Conservation (phyloP, 2,329 filamentous ascomycete genomes). For the Aspergillus tanneri region DNA sequence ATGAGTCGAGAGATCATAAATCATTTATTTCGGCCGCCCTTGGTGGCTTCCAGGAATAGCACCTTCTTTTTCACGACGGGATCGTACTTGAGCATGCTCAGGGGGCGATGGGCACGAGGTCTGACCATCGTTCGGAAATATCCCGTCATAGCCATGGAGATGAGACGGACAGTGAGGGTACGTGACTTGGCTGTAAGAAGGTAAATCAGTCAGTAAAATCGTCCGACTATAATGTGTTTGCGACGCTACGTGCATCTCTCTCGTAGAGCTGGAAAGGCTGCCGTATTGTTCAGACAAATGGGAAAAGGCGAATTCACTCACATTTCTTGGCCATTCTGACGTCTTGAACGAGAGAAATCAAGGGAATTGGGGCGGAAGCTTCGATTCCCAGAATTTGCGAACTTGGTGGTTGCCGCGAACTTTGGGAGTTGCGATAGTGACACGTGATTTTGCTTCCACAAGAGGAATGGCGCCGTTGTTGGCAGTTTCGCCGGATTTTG, state of each 20-base stretch:
- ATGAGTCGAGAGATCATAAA: neutral
- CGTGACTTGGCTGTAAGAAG: constrained; percentile 73
- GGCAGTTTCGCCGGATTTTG: too few relatives aligned
- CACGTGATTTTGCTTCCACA: too few relatives aligned
- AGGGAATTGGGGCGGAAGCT: neutral
- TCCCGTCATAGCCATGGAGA: constrained; percentile 98
- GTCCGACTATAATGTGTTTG: neutral
- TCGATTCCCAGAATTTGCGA: constrained; percentile 1
- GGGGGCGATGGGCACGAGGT: constrained; percentile 73
- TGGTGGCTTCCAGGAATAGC: constrained; percentile 90
- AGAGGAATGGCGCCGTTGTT: too few relatives aligned
- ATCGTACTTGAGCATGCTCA: constrained; percentile 99
- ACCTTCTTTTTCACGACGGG: constrained; percentile 96
- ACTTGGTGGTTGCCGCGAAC: constrained; percentile 3
- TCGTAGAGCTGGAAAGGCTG: neutral
- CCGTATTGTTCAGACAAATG: neutral
- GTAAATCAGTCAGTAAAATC: constrained; percentile 14
- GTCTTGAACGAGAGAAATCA: neutral
- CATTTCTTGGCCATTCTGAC: constrained; percentile 48
- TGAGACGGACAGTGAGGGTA: constrained; percentile 85
- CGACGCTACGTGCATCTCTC: neutral
- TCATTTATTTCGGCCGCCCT: constrained; percentile 60
- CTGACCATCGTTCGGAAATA: constrained; percentile 92
- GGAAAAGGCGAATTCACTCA: constrained; percentile 21
- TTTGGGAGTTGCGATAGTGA: too few relatives aligned